These are phyloP conservation scores for Luffa acutangula DNA, from an alignment of 306 rosid species.

Conservation along the genomic window DNA sequence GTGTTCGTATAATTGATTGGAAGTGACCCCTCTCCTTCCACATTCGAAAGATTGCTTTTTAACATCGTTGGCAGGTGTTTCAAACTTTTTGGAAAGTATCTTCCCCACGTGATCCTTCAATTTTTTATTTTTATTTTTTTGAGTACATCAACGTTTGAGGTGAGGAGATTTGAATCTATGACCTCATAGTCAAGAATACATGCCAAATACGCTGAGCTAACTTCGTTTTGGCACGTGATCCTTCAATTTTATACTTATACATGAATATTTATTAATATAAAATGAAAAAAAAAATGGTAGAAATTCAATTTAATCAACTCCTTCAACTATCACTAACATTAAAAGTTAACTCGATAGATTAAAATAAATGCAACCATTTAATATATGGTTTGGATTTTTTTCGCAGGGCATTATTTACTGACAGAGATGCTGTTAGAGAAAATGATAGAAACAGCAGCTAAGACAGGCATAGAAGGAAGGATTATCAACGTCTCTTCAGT, in stretches of 20 bases:
- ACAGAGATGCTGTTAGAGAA: conserved; percentile 77
- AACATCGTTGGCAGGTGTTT: not conserved
- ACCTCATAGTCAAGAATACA: no score
- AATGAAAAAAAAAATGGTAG: not conserved
- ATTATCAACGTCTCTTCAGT: conserved; percentile 75
- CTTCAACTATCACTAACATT: not conserved
- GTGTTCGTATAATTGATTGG: not conserved
- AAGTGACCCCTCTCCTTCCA: not conserved
- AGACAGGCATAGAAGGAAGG: conserved; percentile 80
- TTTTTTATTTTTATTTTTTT: no score
- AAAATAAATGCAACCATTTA: not conserved
- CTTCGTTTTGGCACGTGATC: no score
- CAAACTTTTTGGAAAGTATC: not conserved
- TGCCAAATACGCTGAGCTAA: no score
- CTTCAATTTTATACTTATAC: not conserved
- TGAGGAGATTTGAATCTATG: no score
- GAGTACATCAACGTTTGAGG: no score
- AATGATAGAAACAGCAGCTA: conserved; percentile 73
- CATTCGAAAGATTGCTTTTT: not conserved
- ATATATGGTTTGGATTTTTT: not conserved
- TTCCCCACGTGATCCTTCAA: not conserved
- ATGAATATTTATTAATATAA: no score
- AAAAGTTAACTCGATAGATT: not conserved
- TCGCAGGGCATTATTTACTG: conserved; percentile 70
- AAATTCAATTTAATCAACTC: not conserved